phyloP scores from a whole-genome alignment of 768 basidiomycete genomes.

The Leccinum arenicola region DNA sequence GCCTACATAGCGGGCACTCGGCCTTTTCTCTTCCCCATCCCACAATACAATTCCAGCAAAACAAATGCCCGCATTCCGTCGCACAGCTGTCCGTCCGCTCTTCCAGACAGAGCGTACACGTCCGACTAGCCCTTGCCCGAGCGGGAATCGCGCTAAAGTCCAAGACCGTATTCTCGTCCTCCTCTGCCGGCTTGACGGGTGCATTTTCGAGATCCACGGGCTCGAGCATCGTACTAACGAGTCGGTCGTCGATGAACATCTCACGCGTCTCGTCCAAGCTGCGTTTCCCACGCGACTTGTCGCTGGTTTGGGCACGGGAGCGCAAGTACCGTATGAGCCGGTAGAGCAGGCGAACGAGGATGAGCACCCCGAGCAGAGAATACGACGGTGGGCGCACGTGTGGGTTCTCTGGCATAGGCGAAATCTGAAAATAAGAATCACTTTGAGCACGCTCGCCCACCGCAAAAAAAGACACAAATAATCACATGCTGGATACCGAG shows the following conservation, averaged over 20 bases:
- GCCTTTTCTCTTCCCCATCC: conserved; percentile 90
- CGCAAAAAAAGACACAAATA: background rate
- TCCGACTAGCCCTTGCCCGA: conserved; percentile 53
- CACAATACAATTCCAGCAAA: conserved; percentile 88
- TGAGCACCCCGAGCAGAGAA: conserved; percentile 76
- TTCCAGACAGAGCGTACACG: conserved; percentile 82
- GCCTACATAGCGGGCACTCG: conserved; percentile 86
- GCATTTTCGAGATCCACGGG: conserved; percentile 49
- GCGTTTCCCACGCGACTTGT: conserved; percentile 37
- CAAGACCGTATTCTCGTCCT: conserved; percentile 67
- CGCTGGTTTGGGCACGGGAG: conserved; percentile 21
- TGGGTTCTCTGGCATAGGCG: conserved; percentile 67
- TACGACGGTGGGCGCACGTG: conserved; percentile 79
- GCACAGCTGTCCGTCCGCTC: conserved; percentile 78
- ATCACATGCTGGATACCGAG: conserved; percentile 68
- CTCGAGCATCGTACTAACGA: conserved; percentile 56
- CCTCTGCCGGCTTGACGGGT: conserved; percentile 57
- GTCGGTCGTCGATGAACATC: conserved; percentile 56
- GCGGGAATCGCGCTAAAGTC: conserved; percentile 55
- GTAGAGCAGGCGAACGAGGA: conserved; percentile 61
- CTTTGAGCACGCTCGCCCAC: background rate
- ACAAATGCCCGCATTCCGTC: conserved; percentile 87
- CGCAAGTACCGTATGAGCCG: conserved; percentile 52
- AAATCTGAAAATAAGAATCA: conserved; percentile 48
- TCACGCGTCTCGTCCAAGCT: conserved; percentile 32